Percentiles rank a stretch among this genome's conserved stretches.
Conservation (phyloP, 2,329 filamentous ascomycete species). For the Colletotrichum sublineola region DNA sequence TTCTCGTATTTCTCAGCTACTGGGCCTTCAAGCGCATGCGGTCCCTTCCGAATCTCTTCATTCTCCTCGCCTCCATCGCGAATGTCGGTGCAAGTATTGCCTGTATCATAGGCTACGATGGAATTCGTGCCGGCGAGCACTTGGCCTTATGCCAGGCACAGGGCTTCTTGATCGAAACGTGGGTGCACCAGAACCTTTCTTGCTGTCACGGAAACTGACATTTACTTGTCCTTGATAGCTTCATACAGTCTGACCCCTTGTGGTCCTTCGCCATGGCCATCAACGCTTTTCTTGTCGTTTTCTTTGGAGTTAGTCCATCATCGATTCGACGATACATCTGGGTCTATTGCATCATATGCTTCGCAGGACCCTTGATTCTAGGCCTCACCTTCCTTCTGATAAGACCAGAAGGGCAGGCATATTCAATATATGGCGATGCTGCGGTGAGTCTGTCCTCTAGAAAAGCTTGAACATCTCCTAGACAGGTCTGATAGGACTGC, state of each 20-base stretch:
- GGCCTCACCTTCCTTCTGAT: slow-evolving; percentile 74
- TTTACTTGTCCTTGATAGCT: slow-evolving; percentile 60
- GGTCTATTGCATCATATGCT: slow-evolving; percentile 78
- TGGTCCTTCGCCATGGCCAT: slow-evolving; percentile 87
- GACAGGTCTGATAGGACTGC: slow-evolving; percentile 45
- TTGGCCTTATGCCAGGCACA: slow-evolving; percentile 73
- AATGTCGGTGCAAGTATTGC: slow-evolving; percentile 73
- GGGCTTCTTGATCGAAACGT: slow-evolving; percentile 76
- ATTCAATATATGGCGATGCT: slow-evolving; percentile 65
- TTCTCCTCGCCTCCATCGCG: slow-evolving; percentile 71
- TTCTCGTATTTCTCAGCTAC: slow-evolving; percentile 67
- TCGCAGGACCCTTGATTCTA: slow-evolving; percentile 78
- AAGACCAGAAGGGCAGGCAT: slow-evolving; percentile 7
- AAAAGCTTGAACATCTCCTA: background rate
- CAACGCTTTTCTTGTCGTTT: slow-evolving; percentile 81
- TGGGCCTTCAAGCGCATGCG: slow-evolving; percentile 64
- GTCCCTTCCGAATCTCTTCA: slow-evolving; percentile 72
- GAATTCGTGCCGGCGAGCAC: slow-evolving; percentile 65
- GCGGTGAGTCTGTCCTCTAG: slow-evolving; percentile 59
- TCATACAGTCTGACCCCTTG: slow-evolving; percentile 81
- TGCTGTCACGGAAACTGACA: slow-evolving; percentile 3
- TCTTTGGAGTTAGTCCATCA: slow-evolving; percentile 69
- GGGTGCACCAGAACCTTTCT: slow-evolving; percentile 52
- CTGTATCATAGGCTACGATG: slow-evolving; percentile 78
- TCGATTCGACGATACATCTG: slow-evolving; percentile 80